Base-by-base conservation (phyloP, 306 rosid species). In the Rosa lucieae region DNA sequence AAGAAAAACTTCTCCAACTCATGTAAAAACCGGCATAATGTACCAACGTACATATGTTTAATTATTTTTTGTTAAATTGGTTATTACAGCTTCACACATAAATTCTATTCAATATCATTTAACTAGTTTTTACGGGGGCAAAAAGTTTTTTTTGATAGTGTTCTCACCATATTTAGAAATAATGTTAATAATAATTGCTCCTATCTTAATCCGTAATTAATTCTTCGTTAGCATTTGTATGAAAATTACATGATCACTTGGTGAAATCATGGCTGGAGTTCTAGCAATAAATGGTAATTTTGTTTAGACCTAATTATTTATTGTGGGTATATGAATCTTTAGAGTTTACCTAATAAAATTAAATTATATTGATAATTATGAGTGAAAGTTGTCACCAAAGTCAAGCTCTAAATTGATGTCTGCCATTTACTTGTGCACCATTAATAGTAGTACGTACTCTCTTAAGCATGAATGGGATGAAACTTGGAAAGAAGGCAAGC, bases 401-500 rank as follows among this genome's bases (percentile, higher is more conserved):
- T 67, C 39, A 17, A 20, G 26, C 12, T 70, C 21, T 14, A 32
- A 63, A 63, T 63, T 63, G 14, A 29, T 14, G 40, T 29, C 8
- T 13, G n/a, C 17, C 17, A 62, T 26, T 29, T 11, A 61, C 40
- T 9, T 37, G 20, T 66, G 46, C 70, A 15, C 70, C 46, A 32
- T 66, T 35, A 15, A 62, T 10, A 11, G 32, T 6, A 15, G 32
- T 6, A 15, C 66, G 15, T 5, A 20, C 68, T 11, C 20, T 5
- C 9, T 32, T 32, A 14, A 72, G 21, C 8, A 72, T n/a, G 14
- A 18, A 29, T 3, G 5, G 51, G 48, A 55, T 35, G 37, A 37
- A 55, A 21, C 77, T 73, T 73, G 4, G 35, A 40, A 73, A 55
- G 14, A 73, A 53, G 39, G 67, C 77, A 53, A 73, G 47, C 29